Base-by-base conservation (phyloP, 2,329 filamentous ascomycete species). In the Ophiostoma perfectum region DNA sequence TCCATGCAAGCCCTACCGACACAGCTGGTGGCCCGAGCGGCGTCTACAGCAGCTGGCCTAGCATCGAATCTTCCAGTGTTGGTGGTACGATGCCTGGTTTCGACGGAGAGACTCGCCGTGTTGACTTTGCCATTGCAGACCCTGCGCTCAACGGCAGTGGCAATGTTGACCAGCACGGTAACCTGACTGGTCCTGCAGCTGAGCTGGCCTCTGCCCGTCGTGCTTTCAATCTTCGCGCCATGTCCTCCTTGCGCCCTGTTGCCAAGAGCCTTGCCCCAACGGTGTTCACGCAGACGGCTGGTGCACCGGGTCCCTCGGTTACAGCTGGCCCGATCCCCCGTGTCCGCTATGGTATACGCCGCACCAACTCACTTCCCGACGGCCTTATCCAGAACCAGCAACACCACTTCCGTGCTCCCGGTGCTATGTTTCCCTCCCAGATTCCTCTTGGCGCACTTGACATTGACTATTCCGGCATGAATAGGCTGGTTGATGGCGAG, bases 291-390 rank as follows among this genome's bases (percentile, higher is more conserved):
- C 82, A 84, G 69, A 78, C 80, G 5, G 75, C 78, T 1, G 78
- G 79, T 18, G 18, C 71, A 2, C 69, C 72, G 4, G 71, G 69
- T 0, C 39, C 72, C 2, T 69, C 76, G 6, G 74, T 75, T 4
- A 74, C 80, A 3, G 71, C 78, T 8, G 81, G 84, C 2, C 80
- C 82, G 11, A 80, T 86, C 60, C 85, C 86, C 5, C 82, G 83
- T 42, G 83, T 88, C 69, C 81, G 84, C 58, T 85, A 86, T 72
- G 85, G 86, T n/a, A 86, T 92, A 67, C 88, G 89, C 68, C 84
- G 90, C 67, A 91, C 90, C 27, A 91, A 86, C 75, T 93, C 90
- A 0, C 82, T 93, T 2, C 90, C 90, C 0, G 89, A 90, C 73
- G 84, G 88, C 18, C 82, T 92, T 8, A 86, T 84, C 70, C 78